Base-by-base conservation (phyloP, 1,139 yeast genomes). In the Kodamaea alishanica region DNA sequence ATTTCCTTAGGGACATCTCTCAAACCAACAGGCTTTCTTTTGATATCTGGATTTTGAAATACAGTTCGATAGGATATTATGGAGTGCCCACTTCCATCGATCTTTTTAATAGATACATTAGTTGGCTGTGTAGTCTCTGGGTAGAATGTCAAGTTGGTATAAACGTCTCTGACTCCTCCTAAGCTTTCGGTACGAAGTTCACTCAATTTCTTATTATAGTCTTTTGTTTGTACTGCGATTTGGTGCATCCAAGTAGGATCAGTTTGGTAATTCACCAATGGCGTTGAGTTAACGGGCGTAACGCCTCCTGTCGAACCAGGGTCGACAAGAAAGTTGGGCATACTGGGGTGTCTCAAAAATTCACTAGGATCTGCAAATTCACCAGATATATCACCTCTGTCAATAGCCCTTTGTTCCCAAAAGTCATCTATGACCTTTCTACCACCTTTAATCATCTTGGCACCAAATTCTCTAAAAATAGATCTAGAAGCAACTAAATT, bases 401-500 rank as follows among this genome's bases (percentile, higher is more conserved):
- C 81, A 33, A 79, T 72, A 2, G 94, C 83, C 48, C 73, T 75
- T 35, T 77, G 79, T 47, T 85, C 96, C 73, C 94, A 88, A 57
- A 90, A 92, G 59, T 92, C 99, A 61, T 92, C 99, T 26, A 68
- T 71, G 26, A 87, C 84, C 48, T 85, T 79, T 47, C 77, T 77
- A 30, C 99, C 98, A 40, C 88, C 85, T 22, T 78, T 75, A 34
- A 92, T 70, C 40, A 90, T 79, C 46, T 79, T 77, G 12, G 96
- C 88, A 4, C 99, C 99, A 65, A 94, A 92, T 60, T 90, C 98
- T 48, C 90, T 76, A 62, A 77, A 94, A 3, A 89, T 82, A 10
- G 95, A 83, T 43, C 95, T 77, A 0, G 98, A 97, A 2, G 97
- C 82, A 2, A 92, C 96, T 38, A 92, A 70, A 45, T 92, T 89